Conservation (phyloP, 1,284 basidiomycete species). For the Irpex sp. region DNA sequence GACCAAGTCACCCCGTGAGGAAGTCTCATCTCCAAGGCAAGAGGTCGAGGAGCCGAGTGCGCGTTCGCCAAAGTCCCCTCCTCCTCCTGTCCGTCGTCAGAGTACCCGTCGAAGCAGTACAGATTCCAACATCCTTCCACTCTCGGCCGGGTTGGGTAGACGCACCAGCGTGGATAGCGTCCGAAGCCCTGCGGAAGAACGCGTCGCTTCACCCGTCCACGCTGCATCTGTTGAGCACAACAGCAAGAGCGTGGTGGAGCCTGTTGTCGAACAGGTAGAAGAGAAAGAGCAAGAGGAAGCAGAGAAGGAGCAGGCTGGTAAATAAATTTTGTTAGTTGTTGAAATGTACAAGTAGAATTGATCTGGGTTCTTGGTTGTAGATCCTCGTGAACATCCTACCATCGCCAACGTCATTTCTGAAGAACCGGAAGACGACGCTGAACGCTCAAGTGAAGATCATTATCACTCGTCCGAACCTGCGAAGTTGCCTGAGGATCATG, state of each 20-base stretch:
- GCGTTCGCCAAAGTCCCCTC: constrained; percentile 4
- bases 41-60: not conserved
- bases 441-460: not conserved
- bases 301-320: constrained; percentile 5
- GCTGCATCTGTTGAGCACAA: not conserved
- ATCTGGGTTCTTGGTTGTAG: constrained; percentile 21
- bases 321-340: constrained; percentile 1
- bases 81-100: constrained; percentile 7
- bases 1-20: not conserved
- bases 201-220: not conserved
- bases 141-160: not conserved
- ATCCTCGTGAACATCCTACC: not conserved
- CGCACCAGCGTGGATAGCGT: not conserved
- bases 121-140: not conserved
- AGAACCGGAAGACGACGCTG: not conserved
- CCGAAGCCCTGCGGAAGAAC: not conserved
- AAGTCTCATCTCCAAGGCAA: not conserved
- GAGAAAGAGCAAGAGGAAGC: not conserved
- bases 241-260: constrained; percentile 6
- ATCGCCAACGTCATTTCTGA: not conserved
- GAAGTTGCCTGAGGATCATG: not conserved
- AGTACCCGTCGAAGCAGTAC: constrained; percentile 6
- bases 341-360: constrained; percentile 27
- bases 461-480: not conserved
- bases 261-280: not conserved